These are phyloP conservation scores for Maudiozyma turicensis DNA, from an alignment of 805 yeast genomes.

Conservation along the genomic window DNA sequence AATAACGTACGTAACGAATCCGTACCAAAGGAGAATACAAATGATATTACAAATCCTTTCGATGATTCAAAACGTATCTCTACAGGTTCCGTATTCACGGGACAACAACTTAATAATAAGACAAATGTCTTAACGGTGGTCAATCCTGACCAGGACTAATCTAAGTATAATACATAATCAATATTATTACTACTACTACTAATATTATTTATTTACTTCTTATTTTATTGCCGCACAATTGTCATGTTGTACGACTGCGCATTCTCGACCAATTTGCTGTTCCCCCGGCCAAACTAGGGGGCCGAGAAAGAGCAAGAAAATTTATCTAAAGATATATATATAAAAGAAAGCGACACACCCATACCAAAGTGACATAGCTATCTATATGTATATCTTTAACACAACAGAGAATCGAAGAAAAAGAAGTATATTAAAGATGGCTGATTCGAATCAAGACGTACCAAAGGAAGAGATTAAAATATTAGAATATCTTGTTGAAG, in stretches of 20 bases:
- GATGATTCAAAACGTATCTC: conserved; percentile 74
- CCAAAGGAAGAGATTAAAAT: conserved; percentile 32
- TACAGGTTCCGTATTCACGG: conserved; percentile 83
- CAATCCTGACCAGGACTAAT: conserved; percentile 51
- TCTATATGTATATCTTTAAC: no score
- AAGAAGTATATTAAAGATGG: neutral
- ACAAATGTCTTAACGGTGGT: conserved; percentile 72
- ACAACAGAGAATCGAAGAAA: neutral
- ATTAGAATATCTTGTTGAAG: conserved; percentile 33
- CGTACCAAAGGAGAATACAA: neutral
- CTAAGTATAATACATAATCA: neutral
- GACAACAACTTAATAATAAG: conserved; percentile 57
- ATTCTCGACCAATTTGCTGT: no score
- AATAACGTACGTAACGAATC: neutral
- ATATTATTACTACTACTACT: neutral
- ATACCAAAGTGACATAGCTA: no score
- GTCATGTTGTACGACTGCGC: no score
- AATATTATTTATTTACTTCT: neutral
- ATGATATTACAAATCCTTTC: conserved; percentile 38
- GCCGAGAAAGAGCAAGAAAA: no score
- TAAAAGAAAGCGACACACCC: no score
- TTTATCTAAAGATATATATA: no score
- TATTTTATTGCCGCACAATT: neutral
- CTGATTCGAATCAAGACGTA: conserved; percentile 12
- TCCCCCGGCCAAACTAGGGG: no score